These are phyloP conservation scores for Nothophoma quercina DNA, from an alignment of 2,329 filamentous ascomycete genomes.

Conservation along the genomic window DNA sequence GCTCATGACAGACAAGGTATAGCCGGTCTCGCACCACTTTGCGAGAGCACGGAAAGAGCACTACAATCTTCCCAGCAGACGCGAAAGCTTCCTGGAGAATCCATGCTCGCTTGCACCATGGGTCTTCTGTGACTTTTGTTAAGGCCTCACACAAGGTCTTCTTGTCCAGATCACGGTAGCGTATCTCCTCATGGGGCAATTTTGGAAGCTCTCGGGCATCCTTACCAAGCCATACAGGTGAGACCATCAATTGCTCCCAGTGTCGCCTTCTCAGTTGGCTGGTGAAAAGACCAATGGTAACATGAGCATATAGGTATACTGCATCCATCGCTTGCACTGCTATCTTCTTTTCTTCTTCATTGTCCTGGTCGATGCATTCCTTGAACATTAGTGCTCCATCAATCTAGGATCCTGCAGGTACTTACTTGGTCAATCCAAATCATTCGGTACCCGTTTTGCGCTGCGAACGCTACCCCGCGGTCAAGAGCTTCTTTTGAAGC, in stretches of 20 bases:
- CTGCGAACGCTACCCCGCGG: neutral
- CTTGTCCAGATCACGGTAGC: no score
- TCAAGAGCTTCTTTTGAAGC: neutral
- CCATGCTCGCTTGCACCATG: neutral
- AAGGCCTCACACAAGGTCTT: no score
- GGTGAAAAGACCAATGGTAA: no score
- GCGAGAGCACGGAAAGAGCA: neutral
- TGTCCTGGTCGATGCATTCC: constrained; percentile 1
- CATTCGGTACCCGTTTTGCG: neutral
- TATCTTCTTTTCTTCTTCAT: neutral
- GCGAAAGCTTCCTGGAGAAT: neutral
- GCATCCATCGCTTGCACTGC: neutral
- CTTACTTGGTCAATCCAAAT: constrained; percentile 1
- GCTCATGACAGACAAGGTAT: neutral
- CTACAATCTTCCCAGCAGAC: neutral
- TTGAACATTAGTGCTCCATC: no score
- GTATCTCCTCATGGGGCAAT: no score
- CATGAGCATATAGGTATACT: neutral
- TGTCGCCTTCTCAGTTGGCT: no score
- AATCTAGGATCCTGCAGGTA: neutral
- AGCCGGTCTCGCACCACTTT: neutral
- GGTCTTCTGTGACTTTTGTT: no score
- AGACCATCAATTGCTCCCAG: no score
- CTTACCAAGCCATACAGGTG: no score
- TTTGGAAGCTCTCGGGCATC: no score